A percentile compares a stretch with the other conserved stretches of the same genome.
These are phyloP conservation scores for Acarospora socialis DNA, from an alignment of 2,329 filamentous ascomycete genomes.

Conservation along the genomic window DNA sequence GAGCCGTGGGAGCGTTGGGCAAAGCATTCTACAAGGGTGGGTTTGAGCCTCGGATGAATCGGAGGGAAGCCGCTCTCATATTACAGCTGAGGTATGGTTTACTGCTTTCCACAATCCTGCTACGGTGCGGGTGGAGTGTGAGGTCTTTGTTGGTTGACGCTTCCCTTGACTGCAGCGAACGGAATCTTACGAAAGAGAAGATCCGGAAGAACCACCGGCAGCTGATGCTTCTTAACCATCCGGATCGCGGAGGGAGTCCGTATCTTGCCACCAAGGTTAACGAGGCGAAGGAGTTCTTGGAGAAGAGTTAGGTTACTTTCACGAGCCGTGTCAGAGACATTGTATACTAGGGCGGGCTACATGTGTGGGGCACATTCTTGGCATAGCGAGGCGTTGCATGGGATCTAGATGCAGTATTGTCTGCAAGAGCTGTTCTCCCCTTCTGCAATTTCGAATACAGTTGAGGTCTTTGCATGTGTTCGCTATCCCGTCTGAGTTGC, in stretches of 20 bases:
- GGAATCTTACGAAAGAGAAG: slow-evolving; percentile 78
- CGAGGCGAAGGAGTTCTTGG: slow-evolving; percentile 91
- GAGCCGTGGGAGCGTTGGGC: slow-evolving; percentile 57
- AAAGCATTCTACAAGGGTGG: slow-evolving; percentile 96
- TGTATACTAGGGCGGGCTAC: slow-evolving; percentile 10
- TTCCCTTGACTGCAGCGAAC: slow-evolving; percentile 46
- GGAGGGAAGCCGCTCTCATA: slow-evolving; percentile 79
- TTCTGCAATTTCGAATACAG: no score
- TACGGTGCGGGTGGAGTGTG: not conserved
- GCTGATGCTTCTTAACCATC: slow-evolving; percentile 95
- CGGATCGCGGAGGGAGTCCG: slow-evolving; percentile 89
- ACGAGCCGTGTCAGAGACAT: slow-evolving; percentile 2
- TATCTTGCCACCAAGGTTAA: slow-evolving; percentile 97
- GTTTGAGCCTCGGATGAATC: slow-evolving; percentile 92
- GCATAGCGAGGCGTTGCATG: slow-evolving; percentile 28
- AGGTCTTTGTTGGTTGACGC: not conserved
- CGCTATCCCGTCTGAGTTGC: slow-evolving; percentile 12
- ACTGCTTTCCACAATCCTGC: no score
- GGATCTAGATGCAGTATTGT: no score
- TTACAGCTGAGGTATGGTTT: slow-evolving; percentile 66
- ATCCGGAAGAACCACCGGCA: slow-evolving; percentile 89
- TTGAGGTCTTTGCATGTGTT: no score
- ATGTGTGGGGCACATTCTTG: slow-evolving; percentile 18
- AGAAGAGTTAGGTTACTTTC: slow-evolving; percentile 45
- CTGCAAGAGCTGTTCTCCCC: no score